A percentile compares a stretch with the other conserved stretches of the same genome.
These are phyloP conservation scores for Suillus subaureus DNA, from an alignment of 768 basidiomycete genomes.

Conservation along the genomic window DNA sequence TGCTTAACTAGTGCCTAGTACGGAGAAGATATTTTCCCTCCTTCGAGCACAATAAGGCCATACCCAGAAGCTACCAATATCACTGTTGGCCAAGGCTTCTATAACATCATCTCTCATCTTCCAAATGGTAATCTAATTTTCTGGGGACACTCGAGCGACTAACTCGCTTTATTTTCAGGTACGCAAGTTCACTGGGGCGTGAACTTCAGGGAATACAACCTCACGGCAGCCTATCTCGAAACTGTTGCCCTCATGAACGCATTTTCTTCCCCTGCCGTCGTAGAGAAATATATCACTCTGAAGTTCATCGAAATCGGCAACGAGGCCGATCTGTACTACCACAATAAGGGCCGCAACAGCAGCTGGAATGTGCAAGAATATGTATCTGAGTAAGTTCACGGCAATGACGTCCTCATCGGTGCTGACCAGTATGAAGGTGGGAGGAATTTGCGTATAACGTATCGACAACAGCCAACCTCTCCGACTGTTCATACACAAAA, in stretches of 20 bases:
- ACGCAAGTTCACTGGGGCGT: constrained; percentile 70
- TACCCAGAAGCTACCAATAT: constrained; percentile 71
- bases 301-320: constrained; percentile 67
- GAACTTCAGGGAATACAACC: constrained; percentile 58
- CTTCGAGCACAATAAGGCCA: constrained; percentile 49
- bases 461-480: constrained; percentile 41
- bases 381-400: constrained; percentile 47
- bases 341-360: constrained; percentile 44
- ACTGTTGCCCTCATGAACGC: constrained; percentile 50
- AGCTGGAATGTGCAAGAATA: constrained; percentile 47
- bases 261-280: constrained; percentile 45
- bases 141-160: not conserved
- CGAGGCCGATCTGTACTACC: constrained; percentile 57
- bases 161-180: constrained; percentile 35
- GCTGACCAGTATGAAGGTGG: constrained; percentile 45
- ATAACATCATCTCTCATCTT: constrained; percentile 52
- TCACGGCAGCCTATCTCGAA: constrained; percentile 51
- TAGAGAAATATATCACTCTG: constrained; percentile 44
- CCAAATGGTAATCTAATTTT: constrained; percentile 42
- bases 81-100: constrained; percentile 59
- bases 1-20: constrained; percentile 33
- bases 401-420: not conserved
- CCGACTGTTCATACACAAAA: constrained; percentile 39
- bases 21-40: constrained; percentile 52
- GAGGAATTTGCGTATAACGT: constrained; percentile 52